Base-by-base conservation (phyloP, 139 green algal genomes). In the Pseudopediastrum boryanum region DNA sequence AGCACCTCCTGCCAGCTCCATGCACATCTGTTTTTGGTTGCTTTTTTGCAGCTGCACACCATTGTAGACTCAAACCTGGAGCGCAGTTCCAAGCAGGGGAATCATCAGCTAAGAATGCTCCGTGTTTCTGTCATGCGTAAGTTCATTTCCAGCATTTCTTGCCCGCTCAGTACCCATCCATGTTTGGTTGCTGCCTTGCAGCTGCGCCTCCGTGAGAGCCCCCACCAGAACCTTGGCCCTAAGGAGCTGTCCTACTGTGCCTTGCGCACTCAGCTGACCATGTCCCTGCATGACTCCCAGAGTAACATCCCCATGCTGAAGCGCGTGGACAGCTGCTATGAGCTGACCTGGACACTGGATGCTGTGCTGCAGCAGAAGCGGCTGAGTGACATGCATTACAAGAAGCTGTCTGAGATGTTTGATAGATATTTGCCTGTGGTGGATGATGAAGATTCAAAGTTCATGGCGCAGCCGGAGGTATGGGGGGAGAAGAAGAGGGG, bases 191-290 rank as follows among this genome's bases (percentile, higher is more conserved):
- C 46, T 56, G n/a, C n/a, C 13, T 56, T 56, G 21, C 54, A 64
- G 54, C 8, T 64, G 13, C 41, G 25, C 41, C 36, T 56, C 6
- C 65, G 9, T 13, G 33, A 54, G 41, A 31, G 41, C 21, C 25
- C 54, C 36, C 3, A 8, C 8, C 59, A 38, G 9, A 71, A 70
- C 62, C 62, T 67, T 2, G 58, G 61, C 25, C 48, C 29, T 16
- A 78, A 87, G 27, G 89, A 95, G 69, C 76, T 85, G 0, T 86
- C 85, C 41, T 88, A 92, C 70, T 92, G 87, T 66, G 78, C 85
- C 12, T 89, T 95, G 79, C 85, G 91, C 16, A 78, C 77, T 46
- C 90, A 94, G 84, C 88, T 96, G 73, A 86, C 96, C 35, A 96
- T 96, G 92, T 82, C 84, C 50, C 86, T 96, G 39, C 92, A 96